Evolutionary conservation across 768 basidiomycete species (phyloP), one percentile per base, ranked within the genome.

Genomic region (Pleurotus eryngii): DNA sequence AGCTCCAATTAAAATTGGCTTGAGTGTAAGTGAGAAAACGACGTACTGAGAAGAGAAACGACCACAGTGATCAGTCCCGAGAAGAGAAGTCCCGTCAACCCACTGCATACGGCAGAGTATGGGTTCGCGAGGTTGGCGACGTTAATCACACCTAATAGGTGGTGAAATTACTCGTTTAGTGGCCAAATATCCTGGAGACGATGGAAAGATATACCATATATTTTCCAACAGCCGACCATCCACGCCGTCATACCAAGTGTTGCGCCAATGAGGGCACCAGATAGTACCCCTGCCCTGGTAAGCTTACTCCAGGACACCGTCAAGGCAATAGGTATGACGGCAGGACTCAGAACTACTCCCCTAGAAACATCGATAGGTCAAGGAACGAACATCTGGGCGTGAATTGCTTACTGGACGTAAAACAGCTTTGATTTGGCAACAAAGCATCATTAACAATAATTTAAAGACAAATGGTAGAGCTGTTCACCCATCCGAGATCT

Each of bases 201-300:
- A 12, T 4, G 12, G 1, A 46, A n/a, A 22, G 38, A 58, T 64
- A 15, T 56, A 74, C 77, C 78, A 47, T 72, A 78, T 49, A 78
- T 79, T 61, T 81, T 79, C 74, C 71, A 76, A 58, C 80, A 80
- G 0, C 77, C 74, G 7, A 81, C 70, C 74, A 81, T 78, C 78
- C 79, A 81, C 17, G 79, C 78, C 0, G 75, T 42, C 74, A 80
- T 79, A 42, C 76, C 78, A 14, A 76, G 63, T 14, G 66, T 60
- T 6, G 74, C 76, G 1, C 79, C 79, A 2, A 69, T 66, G 47
- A 81, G 66, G 12, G 76, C 68, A 2, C 79, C 80, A 37, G 64
- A 60, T 27, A 78, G 64, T 0, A 80, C 72, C 14, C 72, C 77
- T 1, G 70, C 69, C 11, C 65, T 61, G 2, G 76, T 75, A 14